A percentile compares a stretch with the other conserved stretches of the same genome.
Conservation (phyloP, 345 rosid species). For the Anastatica hierochuntica region DNA sequence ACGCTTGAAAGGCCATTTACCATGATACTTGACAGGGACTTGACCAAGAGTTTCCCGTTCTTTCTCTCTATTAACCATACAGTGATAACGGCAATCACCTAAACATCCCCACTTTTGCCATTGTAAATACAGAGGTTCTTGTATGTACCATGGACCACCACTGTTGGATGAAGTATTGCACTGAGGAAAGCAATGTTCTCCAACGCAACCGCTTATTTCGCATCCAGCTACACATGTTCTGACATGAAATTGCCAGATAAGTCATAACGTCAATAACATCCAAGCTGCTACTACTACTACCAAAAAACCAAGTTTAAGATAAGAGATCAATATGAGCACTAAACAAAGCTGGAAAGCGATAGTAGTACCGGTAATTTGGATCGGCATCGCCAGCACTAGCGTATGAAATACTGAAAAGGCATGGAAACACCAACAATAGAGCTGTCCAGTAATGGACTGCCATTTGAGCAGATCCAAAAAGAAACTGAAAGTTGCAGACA, state of each 20-base stretch:
- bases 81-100: slow-evolving; percentile 63
- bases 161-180: slow-evolving; percentile 50
- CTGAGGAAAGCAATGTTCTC: slow-evolving; percentile 47
- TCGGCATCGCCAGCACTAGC: slow-evolving; percentile 76
- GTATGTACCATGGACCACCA: slow-evolving; percentile 59
- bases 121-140: slow-evolving; percentile 53
- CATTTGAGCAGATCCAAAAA: slow-evolving; percentile 31
- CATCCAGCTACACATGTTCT: slow-evolving; percentile 55
- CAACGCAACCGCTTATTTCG: slow-evolving; percentile 56
- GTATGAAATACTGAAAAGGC: slow-evolving; percentile 29
- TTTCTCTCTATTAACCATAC: slow-evolving; percentile 59
- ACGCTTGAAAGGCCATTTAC: slow-evolving; percentile 80
- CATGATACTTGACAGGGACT: slow-evolving; percentile 62
- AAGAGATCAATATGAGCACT: neutral
- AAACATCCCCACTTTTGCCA: slow-evolving; percentile 70
- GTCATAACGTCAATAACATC: neutral
- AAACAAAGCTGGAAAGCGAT: neutral
- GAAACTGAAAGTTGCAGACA: neutral
- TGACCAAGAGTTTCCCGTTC: slow-evolving; percentile 39
- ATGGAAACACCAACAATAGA: slow-evolving; percentile 23
- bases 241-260: slow-evolving; percentile 13
- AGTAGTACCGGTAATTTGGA: slow-evolving; percentile 53
- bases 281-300: neutral
- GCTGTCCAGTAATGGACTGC: slow-evolving; percentile 19
- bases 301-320: neutral